Base-by-base conservation (phyloP, 2,329 filamentous ascomycete genomes). In the Lachnellula arida region DNA sequence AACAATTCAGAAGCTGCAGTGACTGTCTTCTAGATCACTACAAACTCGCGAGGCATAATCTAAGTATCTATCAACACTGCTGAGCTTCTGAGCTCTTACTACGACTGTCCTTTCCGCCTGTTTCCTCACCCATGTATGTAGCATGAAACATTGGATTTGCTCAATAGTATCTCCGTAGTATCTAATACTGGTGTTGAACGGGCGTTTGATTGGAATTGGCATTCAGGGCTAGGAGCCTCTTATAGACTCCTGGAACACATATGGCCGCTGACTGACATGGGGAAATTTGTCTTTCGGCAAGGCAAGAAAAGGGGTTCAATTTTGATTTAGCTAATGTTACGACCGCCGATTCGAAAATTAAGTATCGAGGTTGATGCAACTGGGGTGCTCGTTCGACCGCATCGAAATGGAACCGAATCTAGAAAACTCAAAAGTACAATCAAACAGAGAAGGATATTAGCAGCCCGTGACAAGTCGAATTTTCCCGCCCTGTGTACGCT, bases 361-460 rank as follows among this genome's bases (percentile, higher is more conserved):
- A 22, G 12, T 12, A 32, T 47, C n/a, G 23, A 34, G 11, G 15
- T 47, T 28, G 46, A 35, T 42, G 50, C 40, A 56, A 46, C 50
- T 50, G 28, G 23, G 23, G 28, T 50, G 28, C 53, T 46, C 44
- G 51, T 48, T 35, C 57, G 37, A 46, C 46, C 50, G 53, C 54
- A 63, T 63, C 58, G 59, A 56, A 53, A 57, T 57, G 60, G 58
- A 58, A 63, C 60, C 62, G 58, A 61, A 68, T 66, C 68, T 66
- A 67, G 60, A 69, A 70, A 65, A 63, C 68, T 63, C 42, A 68
- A 60, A 39, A 53, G 59, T 64, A 61, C 64, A 67, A 62, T 67
- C 57, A 65, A 61, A 62, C 54, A 63, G 60, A 63, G 49, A 60
- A 65, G 54, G 59, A 65, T 56, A 65, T 65, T 62, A 67, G 61